These are phyloP conservation scores for Pseudomassariella vexata DNA, from an alignment of 2,329 filamentous ascomycete genomes.

Conservation along the genomic window DNA sequence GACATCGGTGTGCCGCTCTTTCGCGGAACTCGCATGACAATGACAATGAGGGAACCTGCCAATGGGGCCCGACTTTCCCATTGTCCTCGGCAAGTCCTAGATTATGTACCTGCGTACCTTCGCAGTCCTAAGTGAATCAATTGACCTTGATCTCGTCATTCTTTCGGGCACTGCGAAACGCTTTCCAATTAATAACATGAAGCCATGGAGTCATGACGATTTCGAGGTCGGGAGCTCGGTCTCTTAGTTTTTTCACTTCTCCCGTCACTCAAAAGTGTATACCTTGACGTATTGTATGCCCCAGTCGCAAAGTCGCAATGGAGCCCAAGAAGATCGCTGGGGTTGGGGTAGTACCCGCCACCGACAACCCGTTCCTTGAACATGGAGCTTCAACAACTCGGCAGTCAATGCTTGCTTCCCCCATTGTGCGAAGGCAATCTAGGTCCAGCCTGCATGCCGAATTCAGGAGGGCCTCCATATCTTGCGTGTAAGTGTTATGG, in stretches of 20 bases:
- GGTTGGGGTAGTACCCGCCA: conserved; percentile 4
- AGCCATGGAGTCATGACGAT: conserved; percentile 1
- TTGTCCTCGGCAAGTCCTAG: conserved; percentile 12
- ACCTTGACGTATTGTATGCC: neutral
- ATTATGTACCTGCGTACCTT: conserved; percentile 7
- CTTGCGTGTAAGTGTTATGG: conserved; percentile 23
- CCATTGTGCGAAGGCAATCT: conserved; percentile 16
- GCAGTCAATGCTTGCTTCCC: conserved; percentile 10
- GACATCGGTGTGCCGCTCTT: conserved; percentile 18
- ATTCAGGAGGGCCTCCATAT: conserved; percentile 14
- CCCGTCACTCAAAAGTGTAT: neutral
- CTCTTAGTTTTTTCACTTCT: conserved; percentile 1
- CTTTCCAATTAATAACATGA: conserved; percentile 7
- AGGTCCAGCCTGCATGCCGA: conserved; percentile 19
- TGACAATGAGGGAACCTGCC: conserved; percentile 6
- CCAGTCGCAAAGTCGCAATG: neutral
- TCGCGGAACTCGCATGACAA: conserved; percentile 5
- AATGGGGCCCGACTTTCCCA: conserved; percentile 5
- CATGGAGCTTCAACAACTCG: conserved; percentile 17
- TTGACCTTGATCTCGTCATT: conserved; percentile 7
- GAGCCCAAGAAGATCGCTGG: conserved; percentile 7
- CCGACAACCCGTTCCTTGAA: conserved; percentile 11
- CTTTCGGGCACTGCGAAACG: conserved; percentile 6
- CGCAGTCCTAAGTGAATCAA: conserved; percentile 9
- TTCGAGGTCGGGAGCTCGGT: neutral